Percentiles rank a stretch among this genome's conserved stretches.
Evolutionary conservation across 148 eudicot genomes (phyloP).

Genomic region (Rhododendron ovatum): DNA sequence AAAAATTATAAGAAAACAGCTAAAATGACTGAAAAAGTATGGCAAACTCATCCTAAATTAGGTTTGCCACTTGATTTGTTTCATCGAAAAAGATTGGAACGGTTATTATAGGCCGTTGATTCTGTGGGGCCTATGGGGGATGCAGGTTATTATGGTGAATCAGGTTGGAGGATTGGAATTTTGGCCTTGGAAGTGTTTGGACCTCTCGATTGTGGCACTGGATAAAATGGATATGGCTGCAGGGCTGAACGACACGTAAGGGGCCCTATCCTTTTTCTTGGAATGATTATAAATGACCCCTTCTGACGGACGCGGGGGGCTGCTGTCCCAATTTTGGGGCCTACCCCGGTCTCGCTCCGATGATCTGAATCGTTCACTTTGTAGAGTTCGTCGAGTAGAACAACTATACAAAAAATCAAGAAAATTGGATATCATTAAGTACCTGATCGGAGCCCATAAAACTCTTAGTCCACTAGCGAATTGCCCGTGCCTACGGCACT

Average conservation of each 20-base stretch:
- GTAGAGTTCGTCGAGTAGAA: too few relatives aligned
- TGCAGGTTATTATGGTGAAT: neutral
- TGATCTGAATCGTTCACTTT: too few relatives aligned
- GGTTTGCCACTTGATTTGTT: neutral
- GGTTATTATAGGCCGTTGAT: neutral
- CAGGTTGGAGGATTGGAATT: neutral
- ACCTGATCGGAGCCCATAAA: too few relatives aligned
- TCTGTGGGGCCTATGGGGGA: neutral
- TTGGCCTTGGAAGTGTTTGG: conserved; percentile 2
- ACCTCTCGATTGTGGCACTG: conserved; percentile 19
- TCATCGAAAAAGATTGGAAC: neutral
- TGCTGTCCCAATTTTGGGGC: too few relatives aligned
- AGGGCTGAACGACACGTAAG: conserved; percentile 26
- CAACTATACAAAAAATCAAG: too few relatives aligned
- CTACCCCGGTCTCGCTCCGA: too few relatives aligned
- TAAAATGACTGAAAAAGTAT: too few relatives aligned
- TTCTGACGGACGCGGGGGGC: too few relatives aligned
- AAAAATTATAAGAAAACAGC: too few relatives aligned
- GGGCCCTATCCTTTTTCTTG: conserved; percentile 3
- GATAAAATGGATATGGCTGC: conserved; percentile 20
- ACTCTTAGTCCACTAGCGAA: too few relatives aligned
- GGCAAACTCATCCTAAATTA: neutral
- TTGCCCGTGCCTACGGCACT: too few relatives aligned
- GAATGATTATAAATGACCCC: conserved; percentile 2
- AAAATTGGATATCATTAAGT: too few relatives aligned